Evolutionary conservation across 352 stramenopile species (phyloP).

Genomic region (Globisporangium okanoganense): DNA sequence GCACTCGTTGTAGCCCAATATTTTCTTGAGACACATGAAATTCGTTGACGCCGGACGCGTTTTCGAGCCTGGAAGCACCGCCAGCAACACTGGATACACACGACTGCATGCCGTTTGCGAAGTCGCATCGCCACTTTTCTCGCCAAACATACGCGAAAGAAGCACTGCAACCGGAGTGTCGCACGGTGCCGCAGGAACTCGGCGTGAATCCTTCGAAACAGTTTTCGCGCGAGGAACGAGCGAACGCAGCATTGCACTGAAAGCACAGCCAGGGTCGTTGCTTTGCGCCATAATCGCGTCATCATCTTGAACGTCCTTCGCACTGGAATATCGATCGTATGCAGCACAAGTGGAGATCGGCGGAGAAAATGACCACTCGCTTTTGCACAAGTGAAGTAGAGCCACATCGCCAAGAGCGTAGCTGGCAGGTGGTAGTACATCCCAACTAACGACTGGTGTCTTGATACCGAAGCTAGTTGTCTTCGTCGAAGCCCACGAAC

Average conservation of each 20-base stretch:
- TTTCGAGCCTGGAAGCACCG: constrained; percentile 26
- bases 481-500: neutral
- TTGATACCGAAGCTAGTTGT: neutral
- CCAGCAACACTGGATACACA: constrained; percentile 50
- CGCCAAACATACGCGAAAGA: constrained; percentile 43
- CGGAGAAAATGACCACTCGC: constrained; percentile 30
- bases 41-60: constrained; percentile 19
- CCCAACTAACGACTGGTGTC: neutral
- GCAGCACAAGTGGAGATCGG: constrained; percentile 30
- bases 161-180: constrained; percentile 31
- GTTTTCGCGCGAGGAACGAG: constrained; percentile 22
- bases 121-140: constrained; percentile 21
- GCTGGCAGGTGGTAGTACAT: constrained; percentile 33
- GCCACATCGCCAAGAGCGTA: constrained; percentile 34
- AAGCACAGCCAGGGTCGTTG: constrained; percentile 18
- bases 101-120: constrained; percentile 22
- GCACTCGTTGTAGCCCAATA: constrained; percentile 18
- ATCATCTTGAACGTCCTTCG: constrained; percentile 22
- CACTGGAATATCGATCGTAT: constrained; percentile 38
- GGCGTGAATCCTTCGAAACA: constrained; percentile 20
- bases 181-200: constrained; percentile 19
- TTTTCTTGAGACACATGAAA: constrained; percentile 12
- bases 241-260: constrained; percentile 36
- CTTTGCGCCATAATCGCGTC: constrained; percentile 21
- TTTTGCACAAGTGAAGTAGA: constrained; percentile 27